Evolutionary conservation across 768 basidiomycete species (phyloP).

Genomic region (Agaricus sinodeliciosus): DNA sequence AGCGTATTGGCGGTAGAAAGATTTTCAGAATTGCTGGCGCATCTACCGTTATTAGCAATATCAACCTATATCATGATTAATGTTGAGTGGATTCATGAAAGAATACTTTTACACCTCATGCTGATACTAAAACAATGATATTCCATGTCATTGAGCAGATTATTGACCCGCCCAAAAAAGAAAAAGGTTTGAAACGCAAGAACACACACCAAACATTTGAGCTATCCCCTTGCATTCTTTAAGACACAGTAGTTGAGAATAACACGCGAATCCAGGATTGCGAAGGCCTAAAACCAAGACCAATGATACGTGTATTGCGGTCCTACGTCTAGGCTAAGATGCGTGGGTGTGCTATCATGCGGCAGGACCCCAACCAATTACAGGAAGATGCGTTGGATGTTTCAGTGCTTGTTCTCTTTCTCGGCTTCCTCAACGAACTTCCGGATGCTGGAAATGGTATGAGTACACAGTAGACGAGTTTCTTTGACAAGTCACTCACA

Average conservation of each 20-base stretch:
- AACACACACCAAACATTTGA: too few relatives aligned
- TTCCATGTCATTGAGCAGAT: too few relatives aligned
- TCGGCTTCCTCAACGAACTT: slow-evolving; percentile 80
- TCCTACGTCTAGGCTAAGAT: slow-evolving; percentile 5
- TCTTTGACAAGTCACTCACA: slow-evolving; percentile 36
- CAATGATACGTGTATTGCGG: slow-evolving; percentile 9
- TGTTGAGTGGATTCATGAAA: too few relatives aligned
- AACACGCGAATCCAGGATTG: background rate
- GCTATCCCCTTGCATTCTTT: too few relatives aligned
- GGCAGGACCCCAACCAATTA: background rate
- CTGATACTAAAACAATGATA: too few relatives aligned
- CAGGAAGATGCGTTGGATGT: background rate
- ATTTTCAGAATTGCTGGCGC: too few relatives aligned
- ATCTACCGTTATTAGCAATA: too few relatives aligned
- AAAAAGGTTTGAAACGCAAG: too few relatives aligned
- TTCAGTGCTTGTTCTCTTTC: slow-evolving; percentile 57
- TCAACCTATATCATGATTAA: too few relatives aligned
- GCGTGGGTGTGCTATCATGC: background rate
- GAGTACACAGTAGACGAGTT: slow-evolving; percentile 16
- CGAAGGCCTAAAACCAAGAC: background rate
- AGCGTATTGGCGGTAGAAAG: too few relatives aligned
- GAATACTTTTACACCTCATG: too few relatives aligned
- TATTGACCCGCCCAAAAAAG: too few relatives aligned
- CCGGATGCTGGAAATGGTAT: slow-evolving; percentile 47
- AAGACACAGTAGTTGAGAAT: background rate